phyloP scores from a whole-genome alignment of 2,329 filamentous ascomycete genomes.

The Arthrinium puccinioides region DNA sequence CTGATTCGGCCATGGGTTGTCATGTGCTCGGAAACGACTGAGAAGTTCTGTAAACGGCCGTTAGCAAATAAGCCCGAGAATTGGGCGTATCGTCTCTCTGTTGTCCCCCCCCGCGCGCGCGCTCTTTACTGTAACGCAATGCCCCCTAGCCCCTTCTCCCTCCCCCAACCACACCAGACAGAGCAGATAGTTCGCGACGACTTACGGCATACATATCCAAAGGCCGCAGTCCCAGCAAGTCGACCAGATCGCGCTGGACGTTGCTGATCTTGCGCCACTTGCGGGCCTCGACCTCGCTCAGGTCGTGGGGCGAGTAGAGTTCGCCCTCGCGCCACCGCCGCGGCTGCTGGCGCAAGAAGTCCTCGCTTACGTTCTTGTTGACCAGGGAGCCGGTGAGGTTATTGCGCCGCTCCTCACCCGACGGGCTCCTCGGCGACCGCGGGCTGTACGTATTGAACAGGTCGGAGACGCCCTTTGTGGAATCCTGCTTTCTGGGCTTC shows the following conservation, averaged over 20 bases:
- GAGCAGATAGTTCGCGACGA: too few relatives aligned
- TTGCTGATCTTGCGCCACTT: constrained; percentile 63
- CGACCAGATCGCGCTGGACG: constrained; percentile 64
- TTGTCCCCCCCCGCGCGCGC: too few relatives aligned
- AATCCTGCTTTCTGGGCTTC: constrained; percentile 1
- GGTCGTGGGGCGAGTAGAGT: constrained; percentile 83
- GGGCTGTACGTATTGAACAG: constrained; percentile 8
- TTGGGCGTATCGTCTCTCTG: too few relatives aligned
- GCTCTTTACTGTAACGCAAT: too few relatives aligned
- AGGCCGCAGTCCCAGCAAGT: constrained; percentile 72
- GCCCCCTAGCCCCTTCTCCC: too few relatives aligned
- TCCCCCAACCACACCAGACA: too few relatives aligned
- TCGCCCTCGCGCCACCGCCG: constrained; percentile 73
- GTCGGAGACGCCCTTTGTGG: constrained; percentile 8
- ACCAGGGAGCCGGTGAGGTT: constrained; percentile 29
- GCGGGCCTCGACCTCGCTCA: constrained; percentile 68
- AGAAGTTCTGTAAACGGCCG: constrained; percentile 64
- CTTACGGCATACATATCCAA: constrained; percentile 79
- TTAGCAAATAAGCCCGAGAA: too few relatives aligned
- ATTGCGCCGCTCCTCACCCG: constrained; percentile 17
- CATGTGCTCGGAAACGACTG: constrained; percentile 83
- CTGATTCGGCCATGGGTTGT: constrained; percentile 80
- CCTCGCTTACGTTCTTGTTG: constrained; percentile 34
- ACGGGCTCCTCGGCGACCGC: constrained; percentile 4
- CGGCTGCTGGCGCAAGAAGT: constrained; percentile 56